Evolutionary conservation across 1,139 yeast species (phyloP), one percentile per base, ranked within the genome.

Genomic region (Geotrichum restrictum): DNA sequence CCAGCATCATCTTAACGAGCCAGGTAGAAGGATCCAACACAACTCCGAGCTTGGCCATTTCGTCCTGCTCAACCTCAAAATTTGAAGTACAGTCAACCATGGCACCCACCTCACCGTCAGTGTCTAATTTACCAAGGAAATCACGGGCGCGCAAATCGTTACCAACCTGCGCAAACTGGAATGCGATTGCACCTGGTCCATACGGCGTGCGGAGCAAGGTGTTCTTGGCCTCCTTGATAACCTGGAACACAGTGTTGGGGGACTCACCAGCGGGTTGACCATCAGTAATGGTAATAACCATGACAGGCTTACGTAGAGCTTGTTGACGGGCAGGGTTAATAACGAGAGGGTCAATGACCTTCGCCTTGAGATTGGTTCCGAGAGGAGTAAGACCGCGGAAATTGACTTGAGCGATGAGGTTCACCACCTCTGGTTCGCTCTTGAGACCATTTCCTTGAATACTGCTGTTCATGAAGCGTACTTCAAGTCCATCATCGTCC

Each of bases 101-200:
- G 13, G 50, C 56, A 21, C 71, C 71, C n/a, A 67, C 69, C 13
- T 61, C 59, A 8, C 61, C 64, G 48, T 67, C 69, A 21, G 58
- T 52, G 45, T 67, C 70, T 27, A 68, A 59, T 52, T 57, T 54
- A 19, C 61, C 60, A n/a, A 68, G 55, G 57, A 67, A 68, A 16
- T 67, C 65, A 16, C 70, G 58, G 8, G 71, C 71, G 51, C 63
- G 63, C 45, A 66, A 48, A 52, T 68, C 70, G 49, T 60, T 64
- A 2, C 71, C 71, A 18, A 68, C 71, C 51, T 68, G 71, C 13
- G 68, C 69, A 52, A 68, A 67, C 57, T 67, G 69, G 60, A 68
- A 64, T 11, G 68, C 67, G 29, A 66, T 60, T 3, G 70, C 63
- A 16, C 67, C 68, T 0, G 68, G 60, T 3, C 71, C 69, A 52